A percentile compares a stretch with the other conserved stretches of the same genome.
These are phyloP conservation scores for Penicillium chermesinum DNA, from an alignment of 495 filamentous ascomycete genomes.

Conservation along the genomic window DNA sequence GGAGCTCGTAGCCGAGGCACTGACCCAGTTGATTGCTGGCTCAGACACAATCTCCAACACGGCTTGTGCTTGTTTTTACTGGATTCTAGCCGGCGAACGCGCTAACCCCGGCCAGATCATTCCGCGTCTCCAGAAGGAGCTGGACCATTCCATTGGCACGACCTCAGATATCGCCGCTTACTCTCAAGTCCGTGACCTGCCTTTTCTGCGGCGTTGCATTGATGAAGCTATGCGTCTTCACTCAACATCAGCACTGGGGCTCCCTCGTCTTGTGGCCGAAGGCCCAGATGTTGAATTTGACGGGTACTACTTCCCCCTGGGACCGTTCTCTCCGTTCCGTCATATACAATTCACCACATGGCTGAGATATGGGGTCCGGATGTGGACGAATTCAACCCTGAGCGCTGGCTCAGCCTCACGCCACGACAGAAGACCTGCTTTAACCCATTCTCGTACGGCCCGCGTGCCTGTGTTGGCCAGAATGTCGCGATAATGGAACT, in stretches of 20 bases:
- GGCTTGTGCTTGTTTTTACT: constrained; percentile 68
- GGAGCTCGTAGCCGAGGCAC: constrained; percentile 72
- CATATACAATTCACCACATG: constrained; percentile 74
- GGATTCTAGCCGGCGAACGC: constrained; percentile 47
- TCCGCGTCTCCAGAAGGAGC: constrained; percentile 57
- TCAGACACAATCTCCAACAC: constrained; percentile 78
- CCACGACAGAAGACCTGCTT: constrained; percentile 61
- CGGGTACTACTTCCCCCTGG: constrained; percentile 56
- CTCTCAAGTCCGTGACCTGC: constrained; percentile 58
- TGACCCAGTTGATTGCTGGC: constrained; percentile 78
- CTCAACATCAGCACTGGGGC: constrained; percentile 71
- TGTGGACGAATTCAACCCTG: constrained; percentile 69
- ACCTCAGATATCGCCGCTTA: constrained; percentile 52
- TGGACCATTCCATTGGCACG: constrained; percentile 56
- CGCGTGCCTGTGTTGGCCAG: constrained; percentile 66
- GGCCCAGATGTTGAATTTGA: constrained; percentile 36
- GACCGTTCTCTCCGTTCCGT: constrained; percentile 66
- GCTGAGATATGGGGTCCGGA: constrained; percentile 65
- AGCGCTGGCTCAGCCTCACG: constrained; percentile 59
- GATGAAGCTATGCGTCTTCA: constrained; percentile 77
- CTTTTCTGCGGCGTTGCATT: constrained; percentile 66
- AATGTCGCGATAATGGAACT: constrained; percentile 85
- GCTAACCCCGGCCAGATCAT: constrained; percentile 54
- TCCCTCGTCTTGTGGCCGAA: constrained; percentile 67
- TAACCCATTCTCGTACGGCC: constrained; percentile 72